A percentile compares a stretch with the other conserved stretches of the same genome.
Evolutionary conservation across 306 rosid species (phyloP).

Genomic region (Herpetospermum pedunculosum): DNA sequence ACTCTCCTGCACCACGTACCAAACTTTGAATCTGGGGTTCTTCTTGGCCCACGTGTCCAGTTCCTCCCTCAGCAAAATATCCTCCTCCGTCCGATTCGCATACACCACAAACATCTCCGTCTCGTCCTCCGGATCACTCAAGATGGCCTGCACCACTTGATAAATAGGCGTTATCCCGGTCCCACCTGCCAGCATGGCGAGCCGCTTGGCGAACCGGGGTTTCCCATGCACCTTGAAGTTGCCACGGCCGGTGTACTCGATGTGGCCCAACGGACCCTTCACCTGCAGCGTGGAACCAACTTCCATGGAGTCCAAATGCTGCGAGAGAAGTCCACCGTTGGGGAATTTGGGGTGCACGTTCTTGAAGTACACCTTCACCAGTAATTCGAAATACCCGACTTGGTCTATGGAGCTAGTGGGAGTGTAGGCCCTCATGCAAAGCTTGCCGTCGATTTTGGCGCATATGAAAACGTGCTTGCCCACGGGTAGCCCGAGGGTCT

Average conservation of each 20-base stretch:
- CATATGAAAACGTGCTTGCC: conserved; percentile 81
- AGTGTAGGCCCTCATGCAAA: conserved; percentile 89
- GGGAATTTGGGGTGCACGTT: conserved; percentile 62
- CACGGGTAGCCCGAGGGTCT: conserved; percentile 47
- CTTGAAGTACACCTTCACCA: conserved; percentile 63
- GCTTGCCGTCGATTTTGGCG: conserved; percentile 38
- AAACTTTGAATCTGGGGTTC: conserved; percentile 43
- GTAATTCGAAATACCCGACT: conserved; percentile 54
- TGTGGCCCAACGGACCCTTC: conserved; percentile 83
- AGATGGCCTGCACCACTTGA: conserved; percentile 61
- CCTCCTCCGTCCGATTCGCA: conserved; percentile 69
- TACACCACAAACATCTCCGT: conserved; percentile 70
- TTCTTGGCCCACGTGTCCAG: conserved; percentile 53
- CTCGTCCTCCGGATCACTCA: conserved; percentile 56
- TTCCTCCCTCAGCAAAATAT: conserved; percentile 59
- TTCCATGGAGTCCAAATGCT: conserved; percentile 40
- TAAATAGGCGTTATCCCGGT: conserved; percentile 83
- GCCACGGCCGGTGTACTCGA: conserved; percentile 60
- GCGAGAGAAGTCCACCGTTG: conserved; percentile 68
- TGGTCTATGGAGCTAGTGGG: conserved; percentile 47
- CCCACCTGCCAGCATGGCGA: conserved; percentile 79
- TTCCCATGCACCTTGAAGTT: conserved; percentile 43
- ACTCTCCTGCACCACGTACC: conserved; percentile 63
- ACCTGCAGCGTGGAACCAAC: conserved; percentile 37
- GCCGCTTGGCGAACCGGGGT: conserved; percentile 35